These are phyloP conservation scores for Penicillium soppii DNA, from an alignment of 495 filamentous ascomycete genomes.

Conservation along the genomic window DNA sequence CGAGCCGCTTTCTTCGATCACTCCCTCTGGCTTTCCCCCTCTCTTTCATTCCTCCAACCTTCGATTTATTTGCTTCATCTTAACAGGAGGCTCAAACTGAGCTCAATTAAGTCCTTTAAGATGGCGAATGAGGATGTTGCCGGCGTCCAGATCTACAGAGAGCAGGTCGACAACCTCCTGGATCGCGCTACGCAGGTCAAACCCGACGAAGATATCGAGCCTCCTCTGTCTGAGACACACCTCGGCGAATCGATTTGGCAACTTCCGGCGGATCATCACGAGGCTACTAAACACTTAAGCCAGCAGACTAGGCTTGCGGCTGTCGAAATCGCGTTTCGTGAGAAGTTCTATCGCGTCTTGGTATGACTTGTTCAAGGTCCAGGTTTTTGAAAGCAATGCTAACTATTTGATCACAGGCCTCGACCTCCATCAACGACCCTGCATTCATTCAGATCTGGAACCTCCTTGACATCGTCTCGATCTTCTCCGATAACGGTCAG, in stretches of 20 bases:
- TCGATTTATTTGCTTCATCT: conserved; percentile 1
- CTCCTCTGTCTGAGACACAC: conserved; percentile 62
- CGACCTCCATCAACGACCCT: conserved; percentile 68
- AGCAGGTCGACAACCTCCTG: conserved; percentile 61
- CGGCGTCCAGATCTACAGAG: conserved; percentile 55
- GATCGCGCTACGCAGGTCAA: conserved; percentile 64
- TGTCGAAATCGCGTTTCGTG: conserved; percentile 75
- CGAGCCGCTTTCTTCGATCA: conserved; percentile 22
- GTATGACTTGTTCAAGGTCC: conserved; percentile 45
- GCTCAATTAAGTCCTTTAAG: background rate
- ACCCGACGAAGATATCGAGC: conserved; percentile 67
- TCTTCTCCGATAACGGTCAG: conserved; percentile 77
- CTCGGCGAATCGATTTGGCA: conserved; percentile 43
- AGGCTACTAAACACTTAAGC: conserved; percentile 22
- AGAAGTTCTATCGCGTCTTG: conserved; percentile 72
- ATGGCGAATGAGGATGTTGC: conserved; percentile 55
- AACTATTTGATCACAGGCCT: conserved; percentile 48
- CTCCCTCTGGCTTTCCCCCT: background rate
- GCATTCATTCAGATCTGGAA: conserved; percentile 85
- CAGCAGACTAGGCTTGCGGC: conserved; percentile 58
- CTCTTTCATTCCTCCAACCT: background rate
- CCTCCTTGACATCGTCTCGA: conserved; percentile 82
- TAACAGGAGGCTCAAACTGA: background rate
- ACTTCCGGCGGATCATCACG: conserved; percentile 27
- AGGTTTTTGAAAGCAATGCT: background rate